phyloP scores from a whole-genome alignment of 83 land plant genomes.

The Picea abies region DNA sequence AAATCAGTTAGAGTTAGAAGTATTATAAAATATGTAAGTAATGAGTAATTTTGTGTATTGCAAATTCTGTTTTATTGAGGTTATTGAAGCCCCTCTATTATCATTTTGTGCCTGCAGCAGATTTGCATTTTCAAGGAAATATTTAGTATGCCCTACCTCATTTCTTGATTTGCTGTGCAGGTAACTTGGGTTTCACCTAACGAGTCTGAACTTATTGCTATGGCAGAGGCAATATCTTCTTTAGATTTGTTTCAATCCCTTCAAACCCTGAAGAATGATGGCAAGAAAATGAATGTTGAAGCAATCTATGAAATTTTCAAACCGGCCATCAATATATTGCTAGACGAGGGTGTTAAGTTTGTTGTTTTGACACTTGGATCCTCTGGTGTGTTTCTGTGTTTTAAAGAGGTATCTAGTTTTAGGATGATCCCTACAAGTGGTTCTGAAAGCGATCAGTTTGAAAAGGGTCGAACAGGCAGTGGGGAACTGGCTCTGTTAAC shows the following conservation, averaged over 20 bases:
- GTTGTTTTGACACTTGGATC: conserved; percentile 85
- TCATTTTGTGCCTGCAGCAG: conserved; percentile 3
- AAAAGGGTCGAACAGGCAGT: not conserved
- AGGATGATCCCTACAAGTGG: not conserved
- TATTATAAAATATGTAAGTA: conserved; percentile 71
- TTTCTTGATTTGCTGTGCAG: conserved; percentile 37
- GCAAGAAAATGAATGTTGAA: conserved; percentile 22
- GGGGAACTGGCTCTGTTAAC: conserved; percentile 15
- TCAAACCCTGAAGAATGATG: not conserved
- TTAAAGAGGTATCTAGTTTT: conserved; percentile 30
- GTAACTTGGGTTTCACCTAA: conserved; percentile 78
- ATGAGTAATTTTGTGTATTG: conserved; percentile 4
- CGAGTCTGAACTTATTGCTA: conserved; percentile 84
- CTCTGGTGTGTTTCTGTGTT: conserved; percentile 75
- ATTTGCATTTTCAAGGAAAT: not conserved
- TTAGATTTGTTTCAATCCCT: conserved; percentile 21
- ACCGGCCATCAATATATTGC: conserved; percentile 55
- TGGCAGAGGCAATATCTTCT: conserved; percentile 73
- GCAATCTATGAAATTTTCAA: conserved; percentile 41
- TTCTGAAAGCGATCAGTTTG: conserved; percentile 1
- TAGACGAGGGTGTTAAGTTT: conserved; percentile 63
- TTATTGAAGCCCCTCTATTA: not conserved
- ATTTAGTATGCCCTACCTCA: not conserved
- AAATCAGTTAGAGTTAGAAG: conserved; percentile 74
- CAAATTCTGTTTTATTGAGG: not conserved